Base-by-base conservation (phyloP, 495 filamentous ascomycete species). In the Daldinia concentrica region DNA sequence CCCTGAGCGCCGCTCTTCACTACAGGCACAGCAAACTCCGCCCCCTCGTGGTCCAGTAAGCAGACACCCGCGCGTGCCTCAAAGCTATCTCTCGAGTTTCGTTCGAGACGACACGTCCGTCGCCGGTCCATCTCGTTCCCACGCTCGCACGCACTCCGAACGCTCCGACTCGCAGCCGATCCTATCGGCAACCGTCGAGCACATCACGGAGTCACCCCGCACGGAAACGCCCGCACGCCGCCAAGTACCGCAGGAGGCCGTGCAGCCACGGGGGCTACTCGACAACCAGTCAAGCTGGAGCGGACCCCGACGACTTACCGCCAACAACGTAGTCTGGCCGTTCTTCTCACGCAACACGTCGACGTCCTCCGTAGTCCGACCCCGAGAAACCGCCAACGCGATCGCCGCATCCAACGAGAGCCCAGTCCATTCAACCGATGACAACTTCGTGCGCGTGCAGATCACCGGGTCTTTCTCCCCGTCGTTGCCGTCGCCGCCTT, bases 361-460 rank as follows among this genome's bases (percentile, higher is more conserved):
- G 1, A 27, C 56, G 9, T 34, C 56, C 4, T 54, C 64, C 2
- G 15, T 29, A 11, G 1, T 36, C 1, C 45, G 43, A 0, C 32
- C 56, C 0, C 15, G 24, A 0, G 29, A 52, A 19, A 17, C 55
- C 1, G 63, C 45, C 14, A 54, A 29, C 36, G 24, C 24, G 0
- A n/a, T n/a, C 3, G 36, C 36, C 14, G 57, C 32, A 6, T 15
- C 14, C 32, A 36, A 34, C 60, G 43, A 45, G 41, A 58, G 50
- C 57, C 41, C 48, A 0, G 64, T 34, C 15, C 26, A 30, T 0
- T 9, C 48, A n/a, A 24, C 45, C 0, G 57, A 55, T 11, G 9
- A 29, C 7, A 19, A 51, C 24, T 68, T 36, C 50, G 65, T 68
- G 34, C 64, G 57, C 30, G 64, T 67, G 11, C 56, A 26, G 7